phyloP scores from a whole-genome alignment of 2,329 filamentous ascomycete genomes.

The Trichoderma simmonsii region DNA sequence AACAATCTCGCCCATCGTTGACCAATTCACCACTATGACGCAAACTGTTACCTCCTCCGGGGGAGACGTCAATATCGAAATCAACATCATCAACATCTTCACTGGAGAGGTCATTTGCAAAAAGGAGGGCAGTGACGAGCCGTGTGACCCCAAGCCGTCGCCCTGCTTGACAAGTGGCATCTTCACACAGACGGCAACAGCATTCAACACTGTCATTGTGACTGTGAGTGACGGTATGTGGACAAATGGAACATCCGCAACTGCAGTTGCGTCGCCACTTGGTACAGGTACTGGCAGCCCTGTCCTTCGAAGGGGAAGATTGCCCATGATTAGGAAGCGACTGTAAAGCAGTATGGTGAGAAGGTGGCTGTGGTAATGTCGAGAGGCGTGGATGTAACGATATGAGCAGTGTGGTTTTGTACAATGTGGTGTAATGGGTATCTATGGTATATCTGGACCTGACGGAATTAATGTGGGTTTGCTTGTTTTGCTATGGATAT shows the following conservation, averaged over 20 bases:
- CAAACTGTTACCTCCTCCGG: conserved; percentile 24
- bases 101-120: conserved; percentile 31
- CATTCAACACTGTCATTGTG: conserved; percentile 37
- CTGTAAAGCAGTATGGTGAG: not conserved
- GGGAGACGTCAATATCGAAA: conserved; percentile 29
- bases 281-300: not conserved
- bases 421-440: not conserved
- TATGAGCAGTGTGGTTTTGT: not conserved
- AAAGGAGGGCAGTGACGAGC: conserved; percentile 28
- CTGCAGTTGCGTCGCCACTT: not conserved
- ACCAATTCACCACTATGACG: conserved; percentile 26
- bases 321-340: not conserved
- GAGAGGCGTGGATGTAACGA: not conserved
- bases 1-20: conserved; percentile 18
- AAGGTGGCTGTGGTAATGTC: not conserved
- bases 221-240: conserved; percentile 24
- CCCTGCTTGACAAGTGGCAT: conserved; percentile 24
- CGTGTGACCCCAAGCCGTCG: conserved; percentile 25
- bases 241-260: not conserved
- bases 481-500: not conserved
- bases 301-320: not conserved
- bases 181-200: conserved; percentile 33
- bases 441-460: not conserved
- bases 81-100: conserved; percentile 32
- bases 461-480: not conserved